These are phyloP conservation scores for Styphnolobium japonicum DNA, from an alignment of 306 rosid species.

Conservation along the genomic window DNA sequence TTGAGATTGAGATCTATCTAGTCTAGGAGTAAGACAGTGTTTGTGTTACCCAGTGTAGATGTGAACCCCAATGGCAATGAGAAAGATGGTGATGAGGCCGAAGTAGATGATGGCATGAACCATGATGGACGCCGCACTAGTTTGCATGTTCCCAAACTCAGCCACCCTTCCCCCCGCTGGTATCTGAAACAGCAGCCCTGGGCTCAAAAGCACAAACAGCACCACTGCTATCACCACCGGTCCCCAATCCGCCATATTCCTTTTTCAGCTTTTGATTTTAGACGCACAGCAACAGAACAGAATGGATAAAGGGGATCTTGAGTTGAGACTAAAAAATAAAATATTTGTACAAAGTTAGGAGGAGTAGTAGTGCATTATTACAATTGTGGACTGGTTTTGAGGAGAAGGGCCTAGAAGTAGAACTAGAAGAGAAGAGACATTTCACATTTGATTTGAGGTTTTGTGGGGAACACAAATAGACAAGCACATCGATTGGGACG, in stretches of 20 bases:
- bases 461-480: neutral
- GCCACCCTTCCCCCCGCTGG: constrained; percentile 50
- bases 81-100: constrained; percentile 79
- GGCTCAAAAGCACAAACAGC: constrained; percentile 65
- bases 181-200: constrained; percentile 73
- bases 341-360: neutral
- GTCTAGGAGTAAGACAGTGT: too few species aligned
- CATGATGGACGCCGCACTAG: constrained; percentile 70
- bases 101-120: constrained; percentile 80
- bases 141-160: constrained; percentile 78
- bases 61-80: constrained; percentile 73
- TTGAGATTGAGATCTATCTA: neutral
- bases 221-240: constrained; percentile 77
- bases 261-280: neutral
- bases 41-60: constrained; percentile 57
- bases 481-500: neutral
- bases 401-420: neutral
- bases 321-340: neutral
- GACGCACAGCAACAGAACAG: neutral
- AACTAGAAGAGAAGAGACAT: neutral
- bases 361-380: too few species aligned
- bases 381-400: neutral
- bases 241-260: constrained; percentile 80
- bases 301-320: neutral
- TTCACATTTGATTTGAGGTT: neutral